These are phyloP conservation scores for Keithomyces neogunnii DNA, from an alignment of 2,329 filamentous ascomycete species.

Conservation along the genomic window DNA sequence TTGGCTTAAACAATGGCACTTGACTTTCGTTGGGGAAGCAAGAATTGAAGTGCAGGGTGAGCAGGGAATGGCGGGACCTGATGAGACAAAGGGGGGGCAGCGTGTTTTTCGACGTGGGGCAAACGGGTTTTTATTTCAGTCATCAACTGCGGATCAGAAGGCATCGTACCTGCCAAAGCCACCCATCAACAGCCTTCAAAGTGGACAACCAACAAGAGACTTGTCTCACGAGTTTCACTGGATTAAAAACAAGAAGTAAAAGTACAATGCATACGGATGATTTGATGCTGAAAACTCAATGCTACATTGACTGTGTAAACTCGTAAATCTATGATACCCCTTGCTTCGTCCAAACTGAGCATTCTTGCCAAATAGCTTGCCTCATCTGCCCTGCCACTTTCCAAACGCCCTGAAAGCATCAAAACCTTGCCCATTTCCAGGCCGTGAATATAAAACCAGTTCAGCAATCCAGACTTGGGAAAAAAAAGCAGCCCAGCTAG, in stretches of 20 bases:
- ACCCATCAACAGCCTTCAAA: too few relatives aligned
- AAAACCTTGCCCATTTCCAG: not conserved
- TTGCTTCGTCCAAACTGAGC: not conserved
- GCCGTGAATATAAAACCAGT: not conserved
- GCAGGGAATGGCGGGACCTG: not conserved
- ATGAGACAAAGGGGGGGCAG: not conserved
- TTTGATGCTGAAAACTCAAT: not conserved
- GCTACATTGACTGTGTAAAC: constrained; percentile 5
- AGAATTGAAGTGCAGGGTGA: constrained; percentile 1
- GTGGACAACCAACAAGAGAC: too few relatives aligned
- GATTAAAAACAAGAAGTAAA: not conserved
- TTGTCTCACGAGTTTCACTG: too few relatives aligned
- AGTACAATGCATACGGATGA: not conserved
- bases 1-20: not conserved
- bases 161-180: too few relatives aligned
- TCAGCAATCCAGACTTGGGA: constrained; percentile 1
- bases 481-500: not conserved
- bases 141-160: too few relatives aligned
- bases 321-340: constrained; percentile 6
- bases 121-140: not conserved
- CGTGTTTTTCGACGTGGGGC: constrained; percentile 2
- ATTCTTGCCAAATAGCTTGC: constrained; percentile 3
- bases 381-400: not conserved
- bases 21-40: not conserved
- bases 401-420: constrained; percentile 2